These are phyloP conservation scores for Leucocoprinus birnbaumii DNA, from an alignment of 768 basidiomycete species.

Conservation along the genomic window DNA sequence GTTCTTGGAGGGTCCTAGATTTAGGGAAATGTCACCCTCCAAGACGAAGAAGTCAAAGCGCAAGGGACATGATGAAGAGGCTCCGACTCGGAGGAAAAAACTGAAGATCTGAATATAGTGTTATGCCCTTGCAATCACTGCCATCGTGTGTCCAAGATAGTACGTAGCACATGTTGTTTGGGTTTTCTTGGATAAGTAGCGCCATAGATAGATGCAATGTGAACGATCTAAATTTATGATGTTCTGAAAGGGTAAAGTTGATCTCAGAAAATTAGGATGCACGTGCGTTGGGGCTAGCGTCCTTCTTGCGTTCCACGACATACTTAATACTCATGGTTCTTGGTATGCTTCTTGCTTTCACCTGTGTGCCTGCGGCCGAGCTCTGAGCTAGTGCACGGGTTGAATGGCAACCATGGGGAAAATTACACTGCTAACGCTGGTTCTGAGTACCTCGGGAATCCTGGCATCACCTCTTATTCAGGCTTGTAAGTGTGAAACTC, in stretches of 20 bases:
- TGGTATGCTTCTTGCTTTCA: too few species aligned
- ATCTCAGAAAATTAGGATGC: too few species aligned
- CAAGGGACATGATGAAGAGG: neutral
- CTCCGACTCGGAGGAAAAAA: neutral
- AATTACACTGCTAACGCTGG: neutral
- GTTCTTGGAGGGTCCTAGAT: constrained; percentile 30
- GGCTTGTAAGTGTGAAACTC: neutral
- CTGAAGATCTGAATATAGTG: neutral
- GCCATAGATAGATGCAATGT: too few species aligned
- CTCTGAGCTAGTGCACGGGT: neutral
- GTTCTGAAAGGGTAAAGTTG: too few species aligned
- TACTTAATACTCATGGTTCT: too few species aligned
- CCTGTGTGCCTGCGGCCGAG: neutral
- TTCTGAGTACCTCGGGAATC: neutral
- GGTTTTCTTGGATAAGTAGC: too few species aligned
- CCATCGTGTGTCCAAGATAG: too few species aligned
- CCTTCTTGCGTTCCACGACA: too few species aligned
- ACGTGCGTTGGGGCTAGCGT: too few species aligned
- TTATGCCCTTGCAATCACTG: too few species aligned
- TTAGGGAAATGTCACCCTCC: neutral
- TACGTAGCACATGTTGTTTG: too few species aligned
- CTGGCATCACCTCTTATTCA: neutral
- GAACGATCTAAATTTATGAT: too few species aligned
- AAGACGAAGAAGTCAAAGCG: neutral
- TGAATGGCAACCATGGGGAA: neutral